A percentile compares a stretch with the other conserved stretches of the same genome.
These are phyloP conservation scores for Malus sylvestris DNA, from an alignment of 306 rosid species.

Conservation along the genomic window DNA sequence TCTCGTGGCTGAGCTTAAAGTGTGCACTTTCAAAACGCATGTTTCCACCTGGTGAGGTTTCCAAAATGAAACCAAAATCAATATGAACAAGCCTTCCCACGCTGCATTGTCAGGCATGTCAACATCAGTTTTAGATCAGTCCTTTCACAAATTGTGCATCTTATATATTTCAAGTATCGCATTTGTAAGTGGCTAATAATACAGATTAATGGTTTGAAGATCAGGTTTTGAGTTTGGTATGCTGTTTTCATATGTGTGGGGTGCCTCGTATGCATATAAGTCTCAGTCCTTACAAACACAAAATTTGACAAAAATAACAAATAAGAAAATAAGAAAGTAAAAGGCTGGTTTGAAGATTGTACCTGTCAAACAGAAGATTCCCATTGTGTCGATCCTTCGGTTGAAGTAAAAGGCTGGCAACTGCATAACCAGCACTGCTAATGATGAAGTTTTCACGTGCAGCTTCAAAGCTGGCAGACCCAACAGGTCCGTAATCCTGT, in stretches of 20 bases:
- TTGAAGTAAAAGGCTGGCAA: slow-evolving; percentile 93
- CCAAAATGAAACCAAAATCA: slow-evolving; percentile 94
- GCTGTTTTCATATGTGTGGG: background rate
- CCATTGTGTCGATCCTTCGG: slow-evolving; percentile 99
- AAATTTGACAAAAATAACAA: background rate
- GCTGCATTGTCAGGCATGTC: slow-evolving; percentile 43
- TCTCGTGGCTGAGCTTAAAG: slow-evolving; percentile 98
- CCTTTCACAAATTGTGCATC: background rate
- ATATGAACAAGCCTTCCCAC: slow-evolving; percentile 90
- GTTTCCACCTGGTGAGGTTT: slow-evolving; percentile 96
- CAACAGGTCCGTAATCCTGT: slow-evolving; percentile 91
- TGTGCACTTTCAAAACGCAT: slow-evolving; percentile 99
- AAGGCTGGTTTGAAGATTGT: slow-evolving; percentile 20
- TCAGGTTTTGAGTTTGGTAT: background rate
- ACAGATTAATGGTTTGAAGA: background rate
- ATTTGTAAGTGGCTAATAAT: background rate
- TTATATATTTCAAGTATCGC: background rate
- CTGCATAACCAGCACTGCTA: slow-evolving; percentile 99
- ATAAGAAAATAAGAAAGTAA: background rate
- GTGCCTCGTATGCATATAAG: background rate
- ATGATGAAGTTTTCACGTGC: slow-evolving; percentile 92
- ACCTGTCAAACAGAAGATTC: slow-evolving; percentile 85
- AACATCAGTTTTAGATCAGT: slow-evolving; percentile 7
- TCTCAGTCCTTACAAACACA: background rate
- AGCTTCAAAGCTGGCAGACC: slow-evolving; percentile 74